Base-by-base conservation (phyloP, 306 rosid species). In the Pachyrhizus erosus region DNA sequence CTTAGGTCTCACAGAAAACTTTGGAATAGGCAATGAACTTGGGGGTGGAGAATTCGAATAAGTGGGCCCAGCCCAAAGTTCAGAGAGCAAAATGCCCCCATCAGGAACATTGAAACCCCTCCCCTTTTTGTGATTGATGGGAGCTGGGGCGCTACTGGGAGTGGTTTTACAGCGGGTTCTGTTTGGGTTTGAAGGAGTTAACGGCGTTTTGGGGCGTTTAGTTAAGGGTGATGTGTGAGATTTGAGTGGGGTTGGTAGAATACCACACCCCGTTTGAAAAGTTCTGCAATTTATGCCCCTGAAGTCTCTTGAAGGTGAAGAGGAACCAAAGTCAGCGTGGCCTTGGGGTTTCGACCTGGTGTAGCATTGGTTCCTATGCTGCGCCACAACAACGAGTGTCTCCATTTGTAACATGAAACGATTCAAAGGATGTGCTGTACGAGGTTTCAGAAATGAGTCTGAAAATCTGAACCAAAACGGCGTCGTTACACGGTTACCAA, bases 1-100 rank as follows among this genome's bases (percentile, higher is more conserved):
- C 83, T 87, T 94, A 0, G 93, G 93, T 20, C 75, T 66, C 9
- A 88, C 80, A 12, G 93, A 90, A 80, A 94, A 92, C 21, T 83
- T 94, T 0, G 98, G 98, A 6, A 94, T 92, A 4, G 98, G 98
- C 85, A 94, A 77, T 0, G 98, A 94, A 73, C 94, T 94, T 0
- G 98, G 97, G 2, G 97, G 97, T 0, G 98, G 98, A 0, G 98
- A 94, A 88, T 94, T 92, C 0, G 98, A 94, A 81, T 94, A 94
- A 26, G 98, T 86, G 6, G 98, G 98, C 43, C 98, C 98, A 49
- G 98, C 98, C 98, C 98, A 94, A 29, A 87, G 97, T 79, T 94
- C 98, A 15, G 97, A 89, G 73, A 89, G 78, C 7, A 89, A 84
- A 70, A 91, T 45, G 5, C 83, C 76, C 31, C 78, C 88, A 17